A percentile compares a stretch with the other conserved stretches of the same genome.
These are phyloP conservation scores for Aspergillus aculeatus DNA, from an alignment of 2,329 filamentous ascomycete species.

Conservation along the genomic window DNA sequence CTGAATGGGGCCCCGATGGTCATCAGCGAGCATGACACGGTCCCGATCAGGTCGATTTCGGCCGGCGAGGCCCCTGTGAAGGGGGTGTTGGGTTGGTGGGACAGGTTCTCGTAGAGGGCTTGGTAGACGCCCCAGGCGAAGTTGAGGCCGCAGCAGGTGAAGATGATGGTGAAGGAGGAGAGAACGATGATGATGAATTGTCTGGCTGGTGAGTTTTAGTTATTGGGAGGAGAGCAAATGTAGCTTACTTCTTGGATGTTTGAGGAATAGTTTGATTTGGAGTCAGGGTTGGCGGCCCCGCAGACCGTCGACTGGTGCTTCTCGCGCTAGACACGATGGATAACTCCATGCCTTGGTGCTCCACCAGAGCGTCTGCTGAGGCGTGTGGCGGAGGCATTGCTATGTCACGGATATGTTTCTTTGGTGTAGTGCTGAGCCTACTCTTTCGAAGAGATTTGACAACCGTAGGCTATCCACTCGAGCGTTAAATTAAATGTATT, in stretches of 20 bases:
- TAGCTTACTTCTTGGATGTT: neutral
- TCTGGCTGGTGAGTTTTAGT: neutral
- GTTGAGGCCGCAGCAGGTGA: conserved; percentile 38
- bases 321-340: neutral
- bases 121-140: conserved; percentile 45
- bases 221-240: too few relatives aligned
- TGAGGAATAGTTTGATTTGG: neutral
- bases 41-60: conserved; percentile 41
- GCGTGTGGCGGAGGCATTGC: neutral
- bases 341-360: neutral
- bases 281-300: neutral
- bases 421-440: too few relatives aligned
- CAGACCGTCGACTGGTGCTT: neutral
- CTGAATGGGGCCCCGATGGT: conserved; percentile 36
- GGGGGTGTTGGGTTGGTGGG: conserved; percentile 26
- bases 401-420: too few relatives aligned
- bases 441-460: too few relatives aligned
- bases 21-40: conserved; percentile 38
- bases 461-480: too few relatives aligned
- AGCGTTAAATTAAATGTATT: too few relatives aligned
- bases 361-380: neutral
- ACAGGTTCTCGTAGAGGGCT: conserved; percentile 38
- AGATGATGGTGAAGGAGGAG: conserved; percentile 21
- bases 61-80: conserved; percentile 39
- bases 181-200: neutral